These are phyloP conservation scores for Papiliotrema laurentii DNA, from an alignment of 1,284 basidiomycete genomes.

Conservation along the genomic window DNA sequence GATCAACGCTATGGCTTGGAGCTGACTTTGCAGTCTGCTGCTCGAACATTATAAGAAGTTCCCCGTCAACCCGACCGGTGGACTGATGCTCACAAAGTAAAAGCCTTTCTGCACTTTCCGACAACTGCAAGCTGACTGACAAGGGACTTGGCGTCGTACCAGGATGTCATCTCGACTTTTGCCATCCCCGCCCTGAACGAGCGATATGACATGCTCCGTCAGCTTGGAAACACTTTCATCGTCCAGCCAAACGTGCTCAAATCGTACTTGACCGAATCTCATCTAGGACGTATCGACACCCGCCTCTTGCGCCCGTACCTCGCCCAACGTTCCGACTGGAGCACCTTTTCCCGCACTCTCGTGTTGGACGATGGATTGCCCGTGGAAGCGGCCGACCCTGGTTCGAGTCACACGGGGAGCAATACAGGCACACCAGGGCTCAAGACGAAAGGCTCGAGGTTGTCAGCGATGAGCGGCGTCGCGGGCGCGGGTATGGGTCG, in stretches of 20 bases:
- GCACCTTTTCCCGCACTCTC: slow-evolving; percentile 35
- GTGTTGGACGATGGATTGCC: slow-evolving; percentile 35
- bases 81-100: slow-evolving; percentile 95
- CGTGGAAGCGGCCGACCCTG: slow-evolving; percentile 1
- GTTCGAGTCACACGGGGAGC: neutral
- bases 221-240: slow-evolving; percentile 95
- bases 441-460: slow-evolving; percentile 18
- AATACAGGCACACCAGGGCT: neutral
- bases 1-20: neutral
- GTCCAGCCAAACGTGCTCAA: slow-evolving; percentile 88
- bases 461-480: slow-evolving; percentile 39
- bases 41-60: slow-evolving; percentile 95
- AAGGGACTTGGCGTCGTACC: slow-evolving; percentile 94
- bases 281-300: slow-evolving; percentile 85
- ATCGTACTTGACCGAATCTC: slow-evolving; percentile 86
- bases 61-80: slow-evolving; percentile 92
- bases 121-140: neutral
- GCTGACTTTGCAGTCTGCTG: slow-evolving; percentile 59
- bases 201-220: slow-evolving; percentile 96
- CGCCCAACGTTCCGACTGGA: slow-evolving; percentile 78
- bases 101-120: slow-evolving; percentile 35
- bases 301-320: slow-evolving; percentile 86
- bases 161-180: slow-evolving; percentile 81
- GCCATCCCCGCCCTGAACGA: slow-evolving; percentile 78
- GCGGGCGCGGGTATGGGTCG: slow-evolving; percentile 43